A percentile compares a stretch with the other conserved stretches of the same genome.
phyloP scores from a whole-genome alignment of 2,329 filamentous ascomycete genomes.

The Cladosporium sp. region DNA sequence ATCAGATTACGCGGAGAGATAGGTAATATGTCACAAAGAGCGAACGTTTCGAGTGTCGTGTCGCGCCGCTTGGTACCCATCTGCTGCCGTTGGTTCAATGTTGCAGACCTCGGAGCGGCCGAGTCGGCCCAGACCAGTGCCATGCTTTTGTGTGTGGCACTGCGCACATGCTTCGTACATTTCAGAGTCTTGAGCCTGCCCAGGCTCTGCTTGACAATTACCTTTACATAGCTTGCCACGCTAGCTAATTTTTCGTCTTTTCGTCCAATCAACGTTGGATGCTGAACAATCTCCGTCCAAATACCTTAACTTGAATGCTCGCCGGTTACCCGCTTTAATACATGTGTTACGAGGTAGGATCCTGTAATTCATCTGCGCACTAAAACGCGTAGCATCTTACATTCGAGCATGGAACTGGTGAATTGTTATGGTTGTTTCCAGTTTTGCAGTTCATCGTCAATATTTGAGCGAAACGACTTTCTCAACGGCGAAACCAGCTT shows the following conservation, averaged over 20 bases:
- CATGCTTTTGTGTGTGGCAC: conserved; percentile 4
- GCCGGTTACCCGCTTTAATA: background rate
- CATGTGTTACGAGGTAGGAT: background rate
- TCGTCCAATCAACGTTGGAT: background rate
- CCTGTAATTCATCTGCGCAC: background rate
- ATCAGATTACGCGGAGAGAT: background rate
- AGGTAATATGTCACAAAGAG: background rate
- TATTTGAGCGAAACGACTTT: background rate
- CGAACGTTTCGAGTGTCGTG: background rate
- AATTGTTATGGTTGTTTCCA: background rate
- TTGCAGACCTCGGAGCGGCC: background rate
- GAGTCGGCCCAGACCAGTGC: background rate
- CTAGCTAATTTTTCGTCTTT: background rate
- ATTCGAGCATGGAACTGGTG: background rate
- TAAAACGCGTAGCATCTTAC: background rate
- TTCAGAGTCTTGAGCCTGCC: background rate
- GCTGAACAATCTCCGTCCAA: background rate
- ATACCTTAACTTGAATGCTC: background rate
- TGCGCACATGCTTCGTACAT: background rate
- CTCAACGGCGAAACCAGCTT: background rate
- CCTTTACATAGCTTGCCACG: conserved; percentile 1
- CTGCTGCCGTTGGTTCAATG: background rate
- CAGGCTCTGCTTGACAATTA: conserved; percentile 1
- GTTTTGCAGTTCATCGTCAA: background rate
- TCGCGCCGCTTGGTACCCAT: background rate